Base-by-base conservation (phyloP, 257 asterid genomes). In the Handroanthus guayacan region DNA sequence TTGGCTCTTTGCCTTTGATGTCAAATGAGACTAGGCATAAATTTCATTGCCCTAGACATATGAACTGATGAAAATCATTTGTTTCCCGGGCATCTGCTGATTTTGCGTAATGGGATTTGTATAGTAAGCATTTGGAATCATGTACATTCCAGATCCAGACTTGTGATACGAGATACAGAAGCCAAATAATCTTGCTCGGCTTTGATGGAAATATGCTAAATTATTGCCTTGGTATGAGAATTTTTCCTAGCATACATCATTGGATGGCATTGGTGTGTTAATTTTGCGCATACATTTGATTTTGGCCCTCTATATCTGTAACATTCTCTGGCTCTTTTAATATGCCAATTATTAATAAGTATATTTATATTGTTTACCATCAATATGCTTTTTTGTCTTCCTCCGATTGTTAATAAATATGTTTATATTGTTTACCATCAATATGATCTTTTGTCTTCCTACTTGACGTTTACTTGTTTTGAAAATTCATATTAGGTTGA, bases 401-500 rank as follows among this genome's bases (percentile, higher is more conserved):
- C 52, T 45, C 31, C 0, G 31, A 25, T 25, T 72, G 45, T 51
- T 52, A 17, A 44, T 62, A 6, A 13, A 13, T 67, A 54, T 54
- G 69, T 57, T 45, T n/a, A 25, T 65, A 55, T 55, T 75, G 31
- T 52, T 25, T 50, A 36, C 3, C 14, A 48, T 10, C 12, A 52
- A 74, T 63, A 66, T 2, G 17, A 41, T 39, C 9, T 38, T 66
- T 74, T 51, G 25, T 41, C 58, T 31, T 69, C 34, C 52, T 45
- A 14, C 51, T 67, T 69, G 20, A 75, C 68, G 67, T 67, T 76
- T 73, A 41, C 62, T 72, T 64, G 2, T 71, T 66, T 75, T 81
- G 66, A 62, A 67, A 62, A 56, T 41, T 51, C 62, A 73, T 76
- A 38, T 75, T 76, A 94, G 98, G 85, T 94, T 72, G 99, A 94